phyloP scores from a whole-genome alignment of 768 basidiomycete genomes.

The Hydnum rufescens region DNA sequence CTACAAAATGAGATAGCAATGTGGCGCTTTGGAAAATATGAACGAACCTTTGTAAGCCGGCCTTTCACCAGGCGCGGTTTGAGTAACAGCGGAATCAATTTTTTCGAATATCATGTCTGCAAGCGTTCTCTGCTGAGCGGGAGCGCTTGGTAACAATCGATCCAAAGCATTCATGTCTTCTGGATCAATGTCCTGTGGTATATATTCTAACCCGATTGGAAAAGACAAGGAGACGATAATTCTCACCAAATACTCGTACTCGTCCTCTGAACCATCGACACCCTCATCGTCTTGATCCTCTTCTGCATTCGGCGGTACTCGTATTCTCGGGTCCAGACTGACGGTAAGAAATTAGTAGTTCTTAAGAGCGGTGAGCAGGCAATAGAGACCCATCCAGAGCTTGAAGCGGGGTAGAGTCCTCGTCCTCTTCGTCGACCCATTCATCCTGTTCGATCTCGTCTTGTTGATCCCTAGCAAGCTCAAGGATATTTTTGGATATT shows the following conservation, averaged over 20 bases:
- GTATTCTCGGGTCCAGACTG: no score
- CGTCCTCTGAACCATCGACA: slow-evolving; percentile 21
- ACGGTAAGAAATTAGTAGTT: neutral
- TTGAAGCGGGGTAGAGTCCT: slow-evolving; percentile 26
- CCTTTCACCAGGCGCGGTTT: no score
- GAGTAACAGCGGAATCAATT: slow-evolving; percentile 51
- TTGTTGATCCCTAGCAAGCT: slow-evolving; percentile 83
- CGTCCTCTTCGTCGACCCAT: slow-evolving; percentile 32
- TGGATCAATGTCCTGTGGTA: slow-evolving; percentile 54
- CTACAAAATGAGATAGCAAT: neutral
- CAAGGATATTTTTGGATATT: slow-evolving; percentile 72
- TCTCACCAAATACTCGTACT: slow-evolving; percentile 9
- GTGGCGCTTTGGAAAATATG: no score
- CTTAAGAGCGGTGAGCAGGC: neutral
- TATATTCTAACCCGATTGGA: neutral
- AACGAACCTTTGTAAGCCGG: no score
- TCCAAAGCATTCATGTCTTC: slow-evolving; percentile 77
- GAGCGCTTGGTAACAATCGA: slow-evolving; percentile 52
- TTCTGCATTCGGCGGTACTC: neutral
- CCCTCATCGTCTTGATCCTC: slow-evolving; percentile 7
- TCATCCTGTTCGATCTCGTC: slow-evolving; percentile 58
- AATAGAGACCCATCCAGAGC: neutral
- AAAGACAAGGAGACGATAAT: neutral
- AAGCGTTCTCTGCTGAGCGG: slow-evolving; percentile 60
- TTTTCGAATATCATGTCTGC: slow-evolving; percentile 97